Conservation (phyloP, 108 stramenopile genomes). For the Pseudonitzschia multistriata region DNA sequence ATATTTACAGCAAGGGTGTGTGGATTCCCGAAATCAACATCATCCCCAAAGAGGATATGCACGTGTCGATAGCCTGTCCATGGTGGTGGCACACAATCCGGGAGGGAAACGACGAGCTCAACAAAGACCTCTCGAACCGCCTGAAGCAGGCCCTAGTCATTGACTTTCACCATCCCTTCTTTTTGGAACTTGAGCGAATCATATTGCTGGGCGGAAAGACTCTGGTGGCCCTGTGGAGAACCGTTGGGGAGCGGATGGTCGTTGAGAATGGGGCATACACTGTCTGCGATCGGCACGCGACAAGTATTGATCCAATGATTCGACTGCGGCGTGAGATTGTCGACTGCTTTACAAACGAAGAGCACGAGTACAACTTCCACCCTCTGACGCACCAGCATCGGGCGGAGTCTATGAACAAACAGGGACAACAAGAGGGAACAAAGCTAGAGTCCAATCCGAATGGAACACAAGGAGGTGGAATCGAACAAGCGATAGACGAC, state of each 20-base stretch:
- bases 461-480: no score
- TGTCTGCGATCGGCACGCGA: conserved; percentile 54
- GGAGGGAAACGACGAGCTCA: conserved; percentile 40
- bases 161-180: conserved; percentile 58
- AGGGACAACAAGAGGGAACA: background rate
- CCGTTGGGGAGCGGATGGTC: conserved; percentile 50
- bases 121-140: conserved; percentile 34
- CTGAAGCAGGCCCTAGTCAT: conserved; percentile 51
- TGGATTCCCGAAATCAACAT: conserved; percentile 55
- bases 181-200: conserved; percentile 55
- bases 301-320: conserved; percentile 47
- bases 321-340: conserved; percentile 52
- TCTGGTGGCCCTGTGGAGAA: conserved; percentile 57
- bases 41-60: conserved; percentile 52
- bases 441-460: background rate
- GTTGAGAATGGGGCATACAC: conserved; percentile 27
- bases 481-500: no score
- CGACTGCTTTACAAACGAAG: conserved; percentile 52
- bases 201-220: conserved; percentile 56
- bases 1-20: conserved; percentile 35
- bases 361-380: conserved; percentile 31
- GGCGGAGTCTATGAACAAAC: background rate
- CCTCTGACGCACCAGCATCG: conserved; percentile 48
- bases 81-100: conserved; percentile 71
- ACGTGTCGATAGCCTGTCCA: conserved; percentile 53